phyloP scores from a whole-genome alignment of 1,139 yeast species.

The Saccharomycopsis hybrid region DNA sequence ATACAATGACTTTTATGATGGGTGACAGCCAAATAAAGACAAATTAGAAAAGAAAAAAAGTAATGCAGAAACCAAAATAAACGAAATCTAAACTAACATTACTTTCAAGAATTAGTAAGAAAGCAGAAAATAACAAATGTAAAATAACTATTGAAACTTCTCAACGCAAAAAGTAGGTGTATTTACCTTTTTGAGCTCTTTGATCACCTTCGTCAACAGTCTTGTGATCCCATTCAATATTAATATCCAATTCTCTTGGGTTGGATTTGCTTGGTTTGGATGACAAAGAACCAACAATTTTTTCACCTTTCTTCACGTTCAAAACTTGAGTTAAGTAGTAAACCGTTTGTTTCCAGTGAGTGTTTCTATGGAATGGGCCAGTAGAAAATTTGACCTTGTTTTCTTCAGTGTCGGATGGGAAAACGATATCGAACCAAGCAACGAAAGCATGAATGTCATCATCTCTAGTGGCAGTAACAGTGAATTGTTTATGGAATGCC shows the following conservation, averaged over 20 bases:
- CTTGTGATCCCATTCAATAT: slow-evolving; percentile 45
- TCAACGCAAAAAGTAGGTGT: slow-evolving; percentile 61
- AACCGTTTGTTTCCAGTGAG: slow-evolving; percentile 97
- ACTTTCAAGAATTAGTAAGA: neutral
- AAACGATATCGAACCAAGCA: slow-evolving; percentile 92
- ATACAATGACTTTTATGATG: neutral
- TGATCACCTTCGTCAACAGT: slow-evolving; percentile 48
- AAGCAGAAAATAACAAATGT: neutral
- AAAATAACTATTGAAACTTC: neutral
- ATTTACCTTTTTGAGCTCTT: slow-evolving; percentile 49
- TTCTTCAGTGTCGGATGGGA: slow-evolving; percentile 50
- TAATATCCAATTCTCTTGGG: slow-evolving; percentile 82
- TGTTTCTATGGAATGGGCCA: slow-evolving; percentile 75
- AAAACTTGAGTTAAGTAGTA: slow-evolving; percentile 83
- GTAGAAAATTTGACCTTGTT: slow-evolving; percentile 64
- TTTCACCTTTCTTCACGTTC: slow-evolving; percentile 72
- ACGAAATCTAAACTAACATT: neutral
- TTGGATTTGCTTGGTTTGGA: slow-evolving; percentile 71
- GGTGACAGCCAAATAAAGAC: neutral
- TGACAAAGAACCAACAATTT: slow-evolving; percentile 61
- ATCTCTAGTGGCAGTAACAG: slow-evolving; percentile 64
- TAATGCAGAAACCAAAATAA: neutral
- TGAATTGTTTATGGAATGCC: slow-evolving; percentile 63
- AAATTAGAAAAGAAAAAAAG: neutral
- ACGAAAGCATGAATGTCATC: slow-evolving; percentile 86